Evolutionary conservation across 2,329 filamentous ascomycete genomes (phyloP).

Genomic region (Apiospora hydei): DNA sequence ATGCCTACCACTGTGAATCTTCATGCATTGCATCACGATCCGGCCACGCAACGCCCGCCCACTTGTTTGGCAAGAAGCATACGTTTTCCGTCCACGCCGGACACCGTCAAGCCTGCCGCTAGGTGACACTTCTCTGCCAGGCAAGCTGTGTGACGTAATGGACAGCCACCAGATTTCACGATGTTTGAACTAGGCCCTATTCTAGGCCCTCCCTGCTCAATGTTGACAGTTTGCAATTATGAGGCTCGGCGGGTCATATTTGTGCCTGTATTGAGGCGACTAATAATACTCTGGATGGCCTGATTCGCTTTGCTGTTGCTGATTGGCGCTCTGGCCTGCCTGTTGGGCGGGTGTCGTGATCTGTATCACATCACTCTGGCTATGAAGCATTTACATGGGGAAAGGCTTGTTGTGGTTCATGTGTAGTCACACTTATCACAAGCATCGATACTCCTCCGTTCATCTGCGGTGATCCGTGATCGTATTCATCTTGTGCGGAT

Average conservation of each 20-base stretch:
- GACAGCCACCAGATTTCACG: neutral
- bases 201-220: neutral
- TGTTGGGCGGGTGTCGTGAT: neutral
- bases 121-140: neutral
- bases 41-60: neutral
- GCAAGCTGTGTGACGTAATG: constrained; percentile 1
- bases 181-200: neutral
- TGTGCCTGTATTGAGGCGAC: neutral
- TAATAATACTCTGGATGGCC: neutral
- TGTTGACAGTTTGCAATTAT: constrained; percentile 17
- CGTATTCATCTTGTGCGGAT: neutral
- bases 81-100: neutral
- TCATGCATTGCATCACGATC: constrained; percentile 21
- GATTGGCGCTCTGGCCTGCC: neutral
- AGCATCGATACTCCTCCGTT: neutral
- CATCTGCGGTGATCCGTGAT: neutral
- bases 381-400: neutral
- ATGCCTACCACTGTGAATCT: neutral
- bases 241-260: neutral
- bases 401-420: neutral
- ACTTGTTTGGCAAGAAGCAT: neutral
- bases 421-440: neutral
- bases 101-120: neutral
- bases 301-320: neutral
- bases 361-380: neutral